Evolutionary conservation across 371 early-diverging fungal species (phyloP).

Genomic region (Cladochytrium tenue): DNA sequence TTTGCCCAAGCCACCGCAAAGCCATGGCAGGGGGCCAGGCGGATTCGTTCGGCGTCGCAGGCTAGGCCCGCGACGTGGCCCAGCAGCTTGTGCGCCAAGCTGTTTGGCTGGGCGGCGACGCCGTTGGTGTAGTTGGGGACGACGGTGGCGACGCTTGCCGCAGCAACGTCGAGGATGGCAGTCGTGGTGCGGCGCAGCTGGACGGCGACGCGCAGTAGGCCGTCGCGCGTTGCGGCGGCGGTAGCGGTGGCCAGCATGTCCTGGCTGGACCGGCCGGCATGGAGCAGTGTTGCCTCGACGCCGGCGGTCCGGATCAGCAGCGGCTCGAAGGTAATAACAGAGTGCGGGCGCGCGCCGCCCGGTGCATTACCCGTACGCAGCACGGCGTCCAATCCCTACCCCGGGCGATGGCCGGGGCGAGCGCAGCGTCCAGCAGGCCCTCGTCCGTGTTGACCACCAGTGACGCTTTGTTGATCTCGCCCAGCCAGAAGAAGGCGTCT

Average conservation of each 20-base stretch:
- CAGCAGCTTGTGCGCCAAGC: background rate
- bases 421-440: background rate
- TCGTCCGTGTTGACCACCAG: constrained; percentile 1
- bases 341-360: background rate
- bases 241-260: background rate
- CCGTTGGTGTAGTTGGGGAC: background rate
- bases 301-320: constrained; percentile 1
- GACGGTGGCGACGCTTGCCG: background rate
- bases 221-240: background rate
- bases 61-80: background rate
- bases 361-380: background rate
- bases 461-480: background rate
- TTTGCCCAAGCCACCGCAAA: too few relatives aligned
- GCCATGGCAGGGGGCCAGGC: too few relatives aligned
- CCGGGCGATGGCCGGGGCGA: background rate
- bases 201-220: background rate
- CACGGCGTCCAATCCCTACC: background rate
- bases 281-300: background rate
- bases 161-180: background rate
- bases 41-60: background rate
- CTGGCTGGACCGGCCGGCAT: background rate
- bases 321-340: background rate
- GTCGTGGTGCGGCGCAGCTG: background rate
- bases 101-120: constrained; percentile 1
- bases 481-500: background rate